Base-by-base conservation (phyloP, 352 stramenopile genomes). In the Phytophthora pluvialis region DNA sequence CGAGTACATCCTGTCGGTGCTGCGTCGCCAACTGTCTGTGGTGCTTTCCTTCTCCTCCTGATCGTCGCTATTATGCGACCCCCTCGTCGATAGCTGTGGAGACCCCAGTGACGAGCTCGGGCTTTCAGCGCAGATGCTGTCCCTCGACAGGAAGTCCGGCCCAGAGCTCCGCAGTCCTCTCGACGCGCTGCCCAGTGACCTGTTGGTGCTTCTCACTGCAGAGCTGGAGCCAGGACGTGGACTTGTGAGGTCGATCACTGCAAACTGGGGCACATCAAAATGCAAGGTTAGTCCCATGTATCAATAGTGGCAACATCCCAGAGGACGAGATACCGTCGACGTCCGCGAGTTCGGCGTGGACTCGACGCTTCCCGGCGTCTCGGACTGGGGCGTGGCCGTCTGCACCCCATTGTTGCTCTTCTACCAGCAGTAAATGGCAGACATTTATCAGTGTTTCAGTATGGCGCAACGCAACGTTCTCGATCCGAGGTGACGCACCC, bases 241-340 rank as follows among this genome's bases (percentile, higher is more conserved):
- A 60, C 78, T 88, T 6, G 81, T 89, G 28, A 90, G 79, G 32
- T 92, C 83, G 43, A 92, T 89, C 29, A 89, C 58, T 40, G 67
- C 57, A 67, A 36, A 56, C 66, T 63, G 51, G 21, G 11, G 7
- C 18, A 56, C 10, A 54, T 35, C 25, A 66, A n/a, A n/a, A 67
- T 25, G 21, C 2, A 45, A 4, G 0, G 28, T 71, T 57, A 71
- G 38, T 33, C 11, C 32, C n/a, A 28, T 26, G 48, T 39, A 47
- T 54, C 42, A 45, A 16, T 38, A 39, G 21, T 15, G 25, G 33
- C 28, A 43, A 39, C 4, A 18, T 3, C 4, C 4, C 21, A 46
- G 18, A 31, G 40, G 6, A n/a, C 16, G 15, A 7, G 29, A 36
- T 70, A 75, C 67, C 63, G 42, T 53, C n/a, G 67, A 67, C 13